These are phyloP conservation scores for Penicillium sclerotigenum DNA, from an alignment of 2,329 filamentous ascomycete genomes.

Conservation along the genomic window DNA sequence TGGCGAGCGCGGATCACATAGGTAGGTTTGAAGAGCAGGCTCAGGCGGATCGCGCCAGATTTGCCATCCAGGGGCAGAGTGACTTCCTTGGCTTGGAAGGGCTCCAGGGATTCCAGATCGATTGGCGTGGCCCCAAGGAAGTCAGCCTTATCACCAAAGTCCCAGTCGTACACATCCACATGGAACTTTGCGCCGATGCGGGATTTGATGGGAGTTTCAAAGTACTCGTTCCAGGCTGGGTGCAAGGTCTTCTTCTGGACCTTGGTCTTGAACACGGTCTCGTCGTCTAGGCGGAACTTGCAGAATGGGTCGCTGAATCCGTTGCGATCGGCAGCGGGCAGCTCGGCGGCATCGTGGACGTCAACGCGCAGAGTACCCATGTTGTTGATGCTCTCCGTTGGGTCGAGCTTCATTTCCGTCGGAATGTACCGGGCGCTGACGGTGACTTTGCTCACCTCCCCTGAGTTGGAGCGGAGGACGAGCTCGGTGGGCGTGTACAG, in stretches of 20 bases:
- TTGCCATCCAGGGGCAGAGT: conserved; percentile 79
- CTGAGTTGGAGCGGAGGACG: conserved; percentile 73
- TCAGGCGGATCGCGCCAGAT: conserved; percentile 76
- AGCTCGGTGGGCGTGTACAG: conserved; percentile 87
- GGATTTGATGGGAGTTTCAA: conserved; percentile 78
- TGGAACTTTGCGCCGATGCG: conserved; percentile 80
- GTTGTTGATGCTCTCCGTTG: conserved; percentile 97
- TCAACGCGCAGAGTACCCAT: conserved; percentile 95
- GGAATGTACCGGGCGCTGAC: conserved; percentile 94
- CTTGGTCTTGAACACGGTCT: conserved; percentile 92
- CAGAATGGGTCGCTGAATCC: conserved; percentile 97
- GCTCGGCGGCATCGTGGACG: conserved; percentile 76
- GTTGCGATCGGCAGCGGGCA: conserved; percentile 93
- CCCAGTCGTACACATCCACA: conserved; percentile 88
- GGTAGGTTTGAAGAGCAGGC: conserved; percentile 86
- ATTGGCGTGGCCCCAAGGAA: conserved; percentile 76
- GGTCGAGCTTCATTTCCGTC: conserved; percentile 88
- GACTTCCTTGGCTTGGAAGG: conserved; percentile 76
- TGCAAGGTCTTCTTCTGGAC: conserved; percentile 94
- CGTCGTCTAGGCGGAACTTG: conserved; percentile 86
- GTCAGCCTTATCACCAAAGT: conserved; percentile 93
- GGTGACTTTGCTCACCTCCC: conserved; percentile 72
- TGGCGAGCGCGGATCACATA: conserved; percentile 85
- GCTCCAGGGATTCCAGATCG: conserved; percentile 74
- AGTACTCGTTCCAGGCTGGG: conserved; percentile 94